Percentiles rank a stretch among this genome's conserved stretches.
Evolutionary conservation across 306 rosid species (phyloP).

Genomic region (Canavalia ensiformis): DNA sequence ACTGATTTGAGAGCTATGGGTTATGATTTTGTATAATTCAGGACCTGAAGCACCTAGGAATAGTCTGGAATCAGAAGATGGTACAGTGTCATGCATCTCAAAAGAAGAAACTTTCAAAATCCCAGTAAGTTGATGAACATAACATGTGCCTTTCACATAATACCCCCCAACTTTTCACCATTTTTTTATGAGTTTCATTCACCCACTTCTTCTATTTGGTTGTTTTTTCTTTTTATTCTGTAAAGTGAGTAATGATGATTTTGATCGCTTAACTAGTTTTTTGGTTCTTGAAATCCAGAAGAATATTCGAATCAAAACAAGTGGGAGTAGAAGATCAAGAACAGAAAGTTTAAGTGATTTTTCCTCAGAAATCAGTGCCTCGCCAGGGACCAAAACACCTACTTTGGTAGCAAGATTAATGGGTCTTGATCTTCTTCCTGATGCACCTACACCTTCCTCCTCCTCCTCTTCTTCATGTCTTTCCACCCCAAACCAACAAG

Average conservation of each 20-base stretch:
- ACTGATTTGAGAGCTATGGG: background rate
- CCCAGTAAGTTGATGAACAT: constrained; percentile 66
- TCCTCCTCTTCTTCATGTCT: constrained; percentile 55
- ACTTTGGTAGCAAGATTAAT: constrained; percentile 91
- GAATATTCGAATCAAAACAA: constrained; percentile 76
- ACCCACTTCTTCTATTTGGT: background rate
- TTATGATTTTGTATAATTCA: constrained; percentile 51
- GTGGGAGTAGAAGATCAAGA: constrained; percentile 45
- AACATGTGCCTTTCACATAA: background rate
- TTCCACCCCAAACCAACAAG: constrained; percentile 52
- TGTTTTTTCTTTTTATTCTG: constrained; percentile 32
- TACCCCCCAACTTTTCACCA: constrained; percentile 32
- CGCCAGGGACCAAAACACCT: constrained; percentile 92
- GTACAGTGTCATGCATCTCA: constrained; percentile 57
- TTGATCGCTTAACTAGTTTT: constrained; percentile 15
- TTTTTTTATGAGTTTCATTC: constrained; percentile 14
- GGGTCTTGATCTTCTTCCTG: constrained; percentile 99
- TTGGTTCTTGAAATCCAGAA: constrained; percentile 60
- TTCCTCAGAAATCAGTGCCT: constrained; percentile 64
- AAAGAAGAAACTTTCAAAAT: constrained; percentile 64
- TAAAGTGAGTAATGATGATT: constrained; percentile 48
- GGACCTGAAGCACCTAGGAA: constrained; percentile 86
- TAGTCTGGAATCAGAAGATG: constrained; percentile 83
- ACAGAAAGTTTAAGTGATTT: constrained; percentile 53
- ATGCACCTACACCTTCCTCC: constrained; percentile 52